Percentiles rank a stretch among this genome's conserved stretches.
phyloP scores from a whole-genome alignment of 192 early-diverging fungal genomes.

The Spizellomyces punctatus region DNA sequence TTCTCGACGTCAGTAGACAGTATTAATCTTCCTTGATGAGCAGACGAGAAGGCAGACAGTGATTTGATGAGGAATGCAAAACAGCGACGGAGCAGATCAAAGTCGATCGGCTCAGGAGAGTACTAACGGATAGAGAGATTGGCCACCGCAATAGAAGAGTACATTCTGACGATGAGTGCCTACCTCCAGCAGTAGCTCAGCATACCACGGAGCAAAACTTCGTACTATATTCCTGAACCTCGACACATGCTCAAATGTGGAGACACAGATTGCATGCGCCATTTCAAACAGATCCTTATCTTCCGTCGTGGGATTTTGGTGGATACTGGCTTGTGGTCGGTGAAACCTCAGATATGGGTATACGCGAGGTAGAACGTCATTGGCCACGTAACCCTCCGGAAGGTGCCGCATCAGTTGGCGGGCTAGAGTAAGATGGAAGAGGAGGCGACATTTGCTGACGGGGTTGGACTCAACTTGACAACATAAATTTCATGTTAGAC shows the following conservation, averaged over 20 bases:
- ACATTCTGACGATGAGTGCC: background rate
- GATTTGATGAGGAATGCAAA: conserved; percentile 22
- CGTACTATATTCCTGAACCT: conserved; percentile 1
- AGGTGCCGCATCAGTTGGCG: conserved; percentile 16
- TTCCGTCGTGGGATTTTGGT: conserved; percentile 7
- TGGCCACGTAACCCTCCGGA: conserved; percentile 4
- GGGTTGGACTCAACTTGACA: background rate
- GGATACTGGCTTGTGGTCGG: background rate
- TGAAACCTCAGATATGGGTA: conserved; percentile 21
- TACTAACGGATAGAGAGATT: background rate
- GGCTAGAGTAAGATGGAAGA: conserved; percentile 18
- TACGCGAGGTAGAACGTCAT: conserved; percentile 18
- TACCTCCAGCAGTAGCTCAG: conserved; percentile 16
- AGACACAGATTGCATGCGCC: conserved; percentile 16
- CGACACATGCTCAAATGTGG: conserved; percentile 9
- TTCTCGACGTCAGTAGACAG: background rate
- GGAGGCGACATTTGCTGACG: conserved; percentile 11
- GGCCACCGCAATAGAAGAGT: background rate
- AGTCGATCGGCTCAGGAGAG: conserved; percentile 27
- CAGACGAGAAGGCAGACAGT: conserved; percentile 7
- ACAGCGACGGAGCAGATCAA: conserved; percentile 23
- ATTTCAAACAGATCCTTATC: conserved; percentile 34
- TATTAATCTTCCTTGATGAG: background rate
- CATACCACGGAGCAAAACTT: conserved; percentile 27
- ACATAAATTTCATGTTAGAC: no score